A percentile compares a stretch with the other conserved stretches of the same genome.
These are phyloP conservation scores for Elsinoe fawcettii DNA, from an alignment of 2,329 filamentous ascomycete species.

Conservation along the genomic window DNA sequence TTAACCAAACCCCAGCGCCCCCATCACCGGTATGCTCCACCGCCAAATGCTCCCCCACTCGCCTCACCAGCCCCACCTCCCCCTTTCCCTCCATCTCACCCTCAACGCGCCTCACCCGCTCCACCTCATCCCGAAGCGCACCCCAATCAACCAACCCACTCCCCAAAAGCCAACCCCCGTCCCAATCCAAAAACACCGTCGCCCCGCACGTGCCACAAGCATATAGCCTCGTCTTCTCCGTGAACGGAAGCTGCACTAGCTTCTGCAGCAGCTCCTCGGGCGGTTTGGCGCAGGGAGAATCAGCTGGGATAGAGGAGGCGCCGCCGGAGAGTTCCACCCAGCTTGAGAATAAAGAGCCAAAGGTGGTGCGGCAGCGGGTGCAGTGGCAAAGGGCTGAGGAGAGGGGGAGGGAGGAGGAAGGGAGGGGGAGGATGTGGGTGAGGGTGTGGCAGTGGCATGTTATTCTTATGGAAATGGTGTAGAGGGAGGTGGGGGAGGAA, in stretches of 20 bases:
- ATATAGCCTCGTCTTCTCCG: neutral
- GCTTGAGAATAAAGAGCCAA: neutral
- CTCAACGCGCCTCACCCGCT: neutral
- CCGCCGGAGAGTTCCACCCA: neutral
- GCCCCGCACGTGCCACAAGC: neutral
- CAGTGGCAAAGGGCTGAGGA: neutral
- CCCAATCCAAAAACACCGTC: neutral
- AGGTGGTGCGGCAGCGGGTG: neutral
- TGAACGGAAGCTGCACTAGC: neutral
- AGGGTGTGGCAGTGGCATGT: conserved; percentile 18
- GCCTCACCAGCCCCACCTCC: neutral
- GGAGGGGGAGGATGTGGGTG: conserved; percentile 19
- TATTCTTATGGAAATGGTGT: neutral
- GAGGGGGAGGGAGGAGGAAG: neutral
- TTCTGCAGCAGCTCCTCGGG: neutral
- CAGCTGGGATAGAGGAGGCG: neutral
- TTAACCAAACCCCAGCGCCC: neutral
- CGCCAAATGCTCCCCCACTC: neutral
- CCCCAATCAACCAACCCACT: neutral
- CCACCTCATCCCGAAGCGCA: neutral
- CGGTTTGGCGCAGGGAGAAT: neutral
- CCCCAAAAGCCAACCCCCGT: neutral
- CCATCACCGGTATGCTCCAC: neutral
- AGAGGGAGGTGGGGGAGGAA: conserved; percentile 14
- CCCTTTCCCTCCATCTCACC: neutral